Evolutionary conservation across 2,329 filamentous ascomycete species (phyloP).

Genomic region (Shiraia bambusicola): DNA sequence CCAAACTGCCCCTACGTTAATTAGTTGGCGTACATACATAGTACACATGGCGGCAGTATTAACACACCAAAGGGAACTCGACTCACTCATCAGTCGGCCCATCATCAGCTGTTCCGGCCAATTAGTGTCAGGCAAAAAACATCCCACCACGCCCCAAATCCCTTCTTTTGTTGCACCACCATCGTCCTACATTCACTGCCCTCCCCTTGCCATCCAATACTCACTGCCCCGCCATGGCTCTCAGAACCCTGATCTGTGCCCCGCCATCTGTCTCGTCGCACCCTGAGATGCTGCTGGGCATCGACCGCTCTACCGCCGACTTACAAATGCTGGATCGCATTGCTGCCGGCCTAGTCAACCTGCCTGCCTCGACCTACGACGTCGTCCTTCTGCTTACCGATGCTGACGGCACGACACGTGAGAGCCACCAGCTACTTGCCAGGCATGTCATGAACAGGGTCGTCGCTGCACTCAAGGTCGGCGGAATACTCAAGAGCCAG

Average conservation of each 20-base stretch:
- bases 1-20: conserved; percentile 1
- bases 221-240: conserved; percentile 33
- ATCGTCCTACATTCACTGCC: not conserved
- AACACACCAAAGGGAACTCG: no score
- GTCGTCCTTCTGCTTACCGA: conserved; percentile 81
- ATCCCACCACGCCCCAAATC: conserved; percentile 17
- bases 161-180: no score
- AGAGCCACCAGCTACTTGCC: conserved; percentile 65
- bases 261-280: conserved; percentile 87
- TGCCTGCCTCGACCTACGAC: conserved; percentile 79
- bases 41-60: no score
- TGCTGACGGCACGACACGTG: conserved; percentile 62
- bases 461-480: conserved; percentile 68
- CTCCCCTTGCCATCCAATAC: not conserved
- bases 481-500: conserved; percentile 68
- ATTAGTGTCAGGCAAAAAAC: conserved; percentile 2
- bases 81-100: no score
- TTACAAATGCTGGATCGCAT: conserved; percentile 98
- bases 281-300: conserved; percentile 73
- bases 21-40: no score
- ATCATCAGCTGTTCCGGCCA: no score
- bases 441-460: conserved; percentile 69
- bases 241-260: conserved; percentile 72
- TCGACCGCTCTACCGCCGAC: conserved; percentile 75
- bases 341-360: conserved; percentile 73